Evolutionary conservation across 371 early-diverging fungal species (phyloP).

Genomic region (Mucor indicus): DNA sequence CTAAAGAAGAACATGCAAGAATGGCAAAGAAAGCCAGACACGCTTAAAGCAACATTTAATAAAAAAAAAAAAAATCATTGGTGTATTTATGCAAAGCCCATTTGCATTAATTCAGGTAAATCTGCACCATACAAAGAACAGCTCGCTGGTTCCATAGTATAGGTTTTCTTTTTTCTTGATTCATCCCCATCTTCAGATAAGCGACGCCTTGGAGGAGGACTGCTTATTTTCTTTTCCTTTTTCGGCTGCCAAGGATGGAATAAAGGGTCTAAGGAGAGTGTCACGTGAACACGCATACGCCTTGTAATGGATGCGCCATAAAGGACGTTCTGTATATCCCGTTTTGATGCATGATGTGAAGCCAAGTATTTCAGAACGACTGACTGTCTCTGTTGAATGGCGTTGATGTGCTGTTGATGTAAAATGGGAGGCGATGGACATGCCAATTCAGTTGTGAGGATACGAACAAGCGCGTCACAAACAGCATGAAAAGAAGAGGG

Average conservation of each 20-base stretch:
- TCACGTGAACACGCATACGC: constrained; percentile 15
- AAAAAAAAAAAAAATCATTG: background rate
- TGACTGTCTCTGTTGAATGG: background rate
- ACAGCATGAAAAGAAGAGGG: constrained; percentile 13
- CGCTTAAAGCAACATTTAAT: constrained; percentile 6
- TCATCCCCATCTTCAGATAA: too few species aligned
- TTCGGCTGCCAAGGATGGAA: too few species aligned
- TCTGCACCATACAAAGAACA: constrained; percentile 7
- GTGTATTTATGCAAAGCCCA: constrained; percentile 9
- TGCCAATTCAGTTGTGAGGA: constrained; percentile 2
- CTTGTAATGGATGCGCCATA: constrained; percentile 12
- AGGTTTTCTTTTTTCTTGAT: too few species aligned
- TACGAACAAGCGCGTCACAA: constrained; percentile 5
- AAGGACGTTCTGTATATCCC: constrained; percentile 6
- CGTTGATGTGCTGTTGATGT: background rate
- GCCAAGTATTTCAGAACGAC: constrained; percentile 5
- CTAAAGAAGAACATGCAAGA: constrained; percentile 31
- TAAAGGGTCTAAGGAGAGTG: constrained; percentile 3
- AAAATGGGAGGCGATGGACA: background rate
- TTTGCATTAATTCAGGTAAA: constrained; percentile 14
- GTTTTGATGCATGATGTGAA: background rate
- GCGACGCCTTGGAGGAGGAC: too few species aligned
- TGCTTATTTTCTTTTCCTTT: too few species aligned
- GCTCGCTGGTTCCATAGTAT: too few species aligned
- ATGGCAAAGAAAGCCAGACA: constrained; percentile 36